phyloP scores from a whole-genome alignment of 2,329 filamentous ascomycete species.

The Fusarium ambrosium region DNA sequence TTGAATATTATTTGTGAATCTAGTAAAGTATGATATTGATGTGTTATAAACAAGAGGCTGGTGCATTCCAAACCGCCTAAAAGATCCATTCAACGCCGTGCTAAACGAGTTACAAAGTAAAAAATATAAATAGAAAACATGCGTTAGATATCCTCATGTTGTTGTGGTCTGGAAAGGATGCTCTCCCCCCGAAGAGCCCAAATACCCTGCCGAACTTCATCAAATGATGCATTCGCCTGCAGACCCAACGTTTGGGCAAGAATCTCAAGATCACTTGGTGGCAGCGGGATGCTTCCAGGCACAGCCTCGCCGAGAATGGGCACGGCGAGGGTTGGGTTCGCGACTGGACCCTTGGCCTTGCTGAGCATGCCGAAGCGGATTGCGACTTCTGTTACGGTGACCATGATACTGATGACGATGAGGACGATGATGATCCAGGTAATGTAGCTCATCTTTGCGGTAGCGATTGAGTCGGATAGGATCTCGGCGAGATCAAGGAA shows the following conservation, averaged over 20 bases:
- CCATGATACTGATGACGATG: constrained; percentile 89
- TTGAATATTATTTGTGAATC: neutral
- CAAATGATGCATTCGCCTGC: constrained; percentile 51
- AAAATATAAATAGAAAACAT: neutral
- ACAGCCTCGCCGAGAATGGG: constrained; percentile 36
- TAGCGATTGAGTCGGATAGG: constrained; percentile 89
- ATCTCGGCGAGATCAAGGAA: constrained; percentile 98
- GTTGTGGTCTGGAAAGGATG: constrained; percentile 12
- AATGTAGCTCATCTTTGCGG: constrained; percentile 94
- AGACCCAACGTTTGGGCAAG: constrained; percentile 53
- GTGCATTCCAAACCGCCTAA: neutral
- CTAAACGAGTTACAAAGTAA: constrained; percentile 35
- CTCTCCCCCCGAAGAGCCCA: constrained; percentile 45
- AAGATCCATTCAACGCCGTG: constrained; percentile 40
- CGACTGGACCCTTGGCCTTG: constrained; percentile 40
- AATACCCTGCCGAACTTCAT: constrained; percentile 53
- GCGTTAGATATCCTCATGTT: constrained; percentile 32
- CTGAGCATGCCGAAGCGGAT: constrained; percentile 83
- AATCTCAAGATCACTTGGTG: constrained; percentile 51
- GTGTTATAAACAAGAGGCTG: neutral
- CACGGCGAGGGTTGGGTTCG: constrained; percentile 19
- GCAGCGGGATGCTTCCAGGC: constrained; percentile 26
- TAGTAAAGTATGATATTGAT: neutral
- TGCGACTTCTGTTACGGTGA: constrained; percentile 90
- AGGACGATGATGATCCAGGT: constrained; percentile 99